Evolutionary conservation across 169 alveolate species (phyloP).

Genomic region (Theileria annulata): DNA sequence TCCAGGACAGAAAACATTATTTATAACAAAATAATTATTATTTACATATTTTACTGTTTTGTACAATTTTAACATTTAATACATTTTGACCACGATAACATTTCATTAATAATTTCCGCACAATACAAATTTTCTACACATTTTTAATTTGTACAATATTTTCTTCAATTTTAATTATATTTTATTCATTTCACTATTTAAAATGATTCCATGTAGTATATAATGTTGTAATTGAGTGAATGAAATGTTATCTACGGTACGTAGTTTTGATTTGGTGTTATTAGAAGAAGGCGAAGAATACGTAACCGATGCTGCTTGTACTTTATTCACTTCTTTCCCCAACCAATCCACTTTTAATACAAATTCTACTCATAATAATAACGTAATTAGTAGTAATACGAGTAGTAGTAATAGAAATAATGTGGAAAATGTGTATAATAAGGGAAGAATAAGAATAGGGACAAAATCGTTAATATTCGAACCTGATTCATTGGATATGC

Average conservation of each 20-base stretch:
- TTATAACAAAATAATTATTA: no score
- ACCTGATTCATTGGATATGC: conserved; percentile 75
- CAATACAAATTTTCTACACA: background rate
- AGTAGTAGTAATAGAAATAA: background rate
- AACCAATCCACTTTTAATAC: conserved; percentile 2
- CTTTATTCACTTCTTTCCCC: conserved; percentile 47
- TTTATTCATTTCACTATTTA: background rate
- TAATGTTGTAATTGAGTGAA: background rate
- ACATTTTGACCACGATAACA: background rate
- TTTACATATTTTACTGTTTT: no score
- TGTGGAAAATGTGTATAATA: conserved; percentile 13
- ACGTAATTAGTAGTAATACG: conserved; percentile 24
- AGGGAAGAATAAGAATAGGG: conserved; percentile 82
- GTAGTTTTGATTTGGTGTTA: conserved; percentile 75
- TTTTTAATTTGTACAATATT: background rate
- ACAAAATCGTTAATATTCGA: conserved; percentile 81
- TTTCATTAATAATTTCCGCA: background rate
- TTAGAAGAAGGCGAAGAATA: conserved; percentile 81
- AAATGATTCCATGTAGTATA: background rate
- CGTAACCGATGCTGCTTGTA: conserved; percentile 69
- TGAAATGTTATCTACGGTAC: conserved; percentile 60
- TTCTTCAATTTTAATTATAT: no score
- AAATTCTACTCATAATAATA: conserved; percentile 29
- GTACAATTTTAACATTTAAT: background rate
- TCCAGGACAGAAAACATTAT: background rate